Conservation (phyloP, 1,284 basidiomycete species). For the Sporisorium iseilematis-ciliati region DNA sequence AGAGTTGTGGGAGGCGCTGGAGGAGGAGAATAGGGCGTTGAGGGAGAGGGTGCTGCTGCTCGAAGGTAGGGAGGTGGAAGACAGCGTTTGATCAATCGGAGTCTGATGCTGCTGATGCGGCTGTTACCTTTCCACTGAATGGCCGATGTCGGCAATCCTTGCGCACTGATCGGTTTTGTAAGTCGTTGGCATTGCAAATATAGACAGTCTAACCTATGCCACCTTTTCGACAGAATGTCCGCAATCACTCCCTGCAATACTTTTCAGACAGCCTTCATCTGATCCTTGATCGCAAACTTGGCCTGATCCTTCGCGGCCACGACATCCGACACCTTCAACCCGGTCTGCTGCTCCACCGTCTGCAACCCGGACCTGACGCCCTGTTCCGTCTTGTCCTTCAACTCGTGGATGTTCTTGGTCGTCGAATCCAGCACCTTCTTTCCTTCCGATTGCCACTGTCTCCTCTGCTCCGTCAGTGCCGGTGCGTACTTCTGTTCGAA, state of each 20-base stretch:
- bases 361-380: conserved; percentile 44
- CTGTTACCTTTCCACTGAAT: neutral
- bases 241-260: neutral
- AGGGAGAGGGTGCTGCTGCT: neutral
- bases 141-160: no score
- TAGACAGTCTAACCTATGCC: neutral
- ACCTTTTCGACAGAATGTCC: neutral
- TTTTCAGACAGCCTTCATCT: conserved; percentile 52
- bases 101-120: neutral
- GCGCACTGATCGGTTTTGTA: no score
- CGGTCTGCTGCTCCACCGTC: conserved; percentile 58
- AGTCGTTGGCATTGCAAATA: neutral
- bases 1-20: neutral
- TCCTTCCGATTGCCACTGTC: conserved; percentile 6
- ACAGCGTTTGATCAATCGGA: neutral
- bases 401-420: conserved; percentile 31
- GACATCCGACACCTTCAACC: conserved; percentile 53
- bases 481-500: conserved; percentile 54
- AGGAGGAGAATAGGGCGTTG: neutral
- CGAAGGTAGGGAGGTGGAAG: neutral
- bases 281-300: conserved; percentile 36
- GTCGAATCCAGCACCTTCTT: conserved; percentile 24
- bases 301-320: conserved; percentile 19
- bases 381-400: conserved; percentile 41
- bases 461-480: conserved; percentile 48